Evolutionary conservation across 2,329 filamentous ascomycete species (phyloP), one percentile per base, ranked within the genome.

Genomic region (Calycina herbarum): DNA sequence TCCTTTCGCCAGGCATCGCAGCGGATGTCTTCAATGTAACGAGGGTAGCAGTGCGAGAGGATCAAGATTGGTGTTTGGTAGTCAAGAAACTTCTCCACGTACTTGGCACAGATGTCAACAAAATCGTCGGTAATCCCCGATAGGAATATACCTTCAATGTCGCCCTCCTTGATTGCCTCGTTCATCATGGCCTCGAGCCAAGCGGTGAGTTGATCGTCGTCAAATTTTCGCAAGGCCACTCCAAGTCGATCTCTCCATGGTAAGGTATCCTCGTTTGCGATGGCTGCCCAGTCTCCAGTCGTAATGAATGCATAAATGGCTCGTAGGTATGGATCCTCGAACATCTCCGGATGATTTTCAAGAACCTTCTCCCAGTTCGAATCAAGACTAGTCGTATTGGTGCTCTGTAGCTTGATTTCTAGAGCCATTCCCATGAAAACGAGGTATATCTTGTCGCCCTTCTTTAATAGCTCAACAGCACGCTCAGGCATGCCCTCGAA

Each of bases 231-330:
- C 38, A 94, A 81, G 0, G 91, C 92, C 33, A 94, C 85, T 64
- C 88, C 90, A 24, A 90, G 85, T 42, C 92, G 88, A 74, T 94
- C 91, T 13, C 87, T 84, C 1, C 95, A 83, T 0, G 91, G 89
- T 1, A 96, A 82, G 33, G 91, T 90, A 24, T 84, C 81, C 74
- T 93, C 91, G 69, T 89, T 85, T 48, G 90, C 88, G 51, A 95
- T 90, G 51, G 85, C 84, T 20, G 85, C 81, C 92, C 92, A 95
- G 75, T 93, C 85, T 4, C 89, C 89, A 0, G 88, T 92, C 10
- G 89, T 88, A 67, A 95, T 91, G 70, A 92, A 88, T 2, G 89
- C 88, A 29, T 92, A 91, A 59, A 95, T 89, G 5, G 91, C 91
- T 64, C 91, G 89, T 29, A 95, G 83, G 74, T 94, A 94, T 0